Evolutionary conservation across 2,329 filamentous ascomycete genomes (phyloP).

Genomic region (Fusarium stilboides): DNA sequence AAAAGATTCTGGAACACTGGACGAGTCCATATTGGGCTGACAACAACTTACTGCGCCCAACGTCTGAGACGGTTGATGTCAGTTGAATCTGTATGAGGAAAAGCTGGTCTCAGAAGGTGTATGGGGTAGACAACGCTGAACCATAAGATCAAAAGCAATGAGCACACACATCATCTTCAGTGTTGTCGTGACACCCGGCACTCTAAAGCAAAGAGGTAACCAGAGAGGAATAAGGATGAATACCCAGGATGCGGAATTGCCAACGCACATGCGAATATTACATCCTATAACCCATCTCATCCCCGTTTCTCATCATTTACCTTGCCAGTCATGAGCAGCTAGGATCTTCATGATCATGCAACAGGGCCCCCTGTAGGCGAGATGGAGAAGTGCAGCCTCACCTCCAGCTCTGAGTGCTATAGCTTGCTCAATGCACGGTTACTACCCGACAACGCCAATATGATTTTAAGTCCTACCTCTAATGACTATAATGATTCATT

Average conservation of each 20-base stretch:
- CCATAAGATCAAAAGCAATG: slow-evolving; percentile 36
- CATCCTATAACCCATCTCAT: background rate
- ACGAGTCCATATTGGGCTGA: slow-evolving; percentile 2
- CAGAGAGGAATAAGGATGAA: background rate
- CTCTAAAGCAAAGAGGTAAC: background rate
- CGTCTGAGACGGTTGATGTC: slow-evolving; percentile 26
- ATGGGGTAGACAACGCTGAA: slow-evolving; percentile 10
- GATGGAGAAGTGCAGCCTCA: slow-evolving; percentile 34
- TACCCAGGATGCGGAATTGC: slow-evolving; percentile 4
- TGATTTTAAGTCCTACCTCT: slow-evolving; percentile 3
- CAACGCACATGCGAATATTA: slow-evolving; percentile 10
- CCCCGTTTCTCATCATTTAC: slow-evolving; percentile 33
- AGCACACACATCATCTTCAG: background rate
- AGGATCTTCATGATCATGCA: slow-evolving; percentile 36
- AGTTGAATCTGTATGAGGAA: slow-evolving; percentile 3
- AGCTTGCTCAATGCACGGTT: slow-evolving; percentile 27
- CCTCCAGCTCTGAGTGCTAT: slow-evolving; percentile 18
- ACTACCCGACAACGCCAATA: slow-evolving; percentile 11
- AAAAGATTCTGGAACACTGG: slow-evolving; percentile 22
- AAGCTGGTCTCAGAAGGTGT: slow-evolving; percentile 31
- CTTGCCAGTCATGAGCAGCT: slow-evolving; percentile 28
- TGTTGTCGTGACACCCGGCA: background rate
- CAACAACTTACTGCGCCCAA: slow-evolving; percentile 21
- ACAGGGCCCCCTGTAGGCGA: slow-evolving; percentile 27
- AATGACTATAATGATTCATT: slow-evolving; percentile 4